Evolutionary conservation across 1,139 yeast species (phyloP), one percentile per base, ranked within the genome.

Genomic region (Hyphopichia khmerensis): DNA sequence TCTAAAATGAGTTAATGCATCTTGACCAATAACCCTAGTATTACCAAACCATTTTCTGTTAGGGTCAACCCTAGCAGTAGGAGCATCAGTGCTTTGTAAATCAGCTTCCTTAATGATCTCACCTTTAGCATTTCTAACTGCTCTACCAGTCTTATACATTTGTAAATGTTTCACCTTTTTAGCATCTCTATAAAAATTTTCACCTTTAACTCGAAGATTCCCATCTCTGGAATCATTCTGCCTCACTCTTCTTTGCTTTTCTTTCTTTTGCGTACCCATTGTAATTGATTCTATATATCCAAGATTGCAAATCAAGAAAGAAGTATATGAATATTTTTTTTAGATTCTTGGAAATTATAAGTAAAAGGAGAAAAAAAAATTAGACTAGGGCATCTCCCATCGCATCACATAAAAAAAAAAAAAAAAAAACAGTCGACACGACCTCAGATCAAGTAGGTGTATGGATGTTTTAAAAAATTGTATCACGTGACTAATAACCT

Each of bases 1-100:
- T 64, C 99, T 79, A 69, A 93, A 93, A 68, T 93, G 98, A 35
- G 87, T 74, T 59, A 93, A 73, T 1, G 99, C 96, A 71, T 95
- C 97, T 62, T 93, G 99, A 2, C 97, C 93, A 59, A 93, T 93
- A 36, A 93, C 99, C 58, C 99, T 80, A 23, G 99, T 90, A 66
- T 90, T 93, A 41, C 97, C 97, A 61, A 93, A 95, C 99, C 99
- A 93, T 58, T 93, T 82, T 62, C 96, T 80, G 64, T 93, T 91
- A 4, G 99, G 99, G 60, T 89, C 96, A 37, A 93, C 95, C 51
- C 99, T 77, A 1, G 98, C 99, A 49, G 76, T 81, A 16, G 98
- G 98, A 29, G 88, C 77, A 50, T 90, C 95, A 3, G 90, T 82
- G 51, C 88, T 84, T 64, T 93, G 99, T 48, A 91, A 79, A 32